A percentile compares a stretch with the other conserved stretches of the same genome.
phyloP scores from a whole-genome alignment of 2,329 filamentous ascomycete species.

The Pestalotiopsis sp. region DNA sequence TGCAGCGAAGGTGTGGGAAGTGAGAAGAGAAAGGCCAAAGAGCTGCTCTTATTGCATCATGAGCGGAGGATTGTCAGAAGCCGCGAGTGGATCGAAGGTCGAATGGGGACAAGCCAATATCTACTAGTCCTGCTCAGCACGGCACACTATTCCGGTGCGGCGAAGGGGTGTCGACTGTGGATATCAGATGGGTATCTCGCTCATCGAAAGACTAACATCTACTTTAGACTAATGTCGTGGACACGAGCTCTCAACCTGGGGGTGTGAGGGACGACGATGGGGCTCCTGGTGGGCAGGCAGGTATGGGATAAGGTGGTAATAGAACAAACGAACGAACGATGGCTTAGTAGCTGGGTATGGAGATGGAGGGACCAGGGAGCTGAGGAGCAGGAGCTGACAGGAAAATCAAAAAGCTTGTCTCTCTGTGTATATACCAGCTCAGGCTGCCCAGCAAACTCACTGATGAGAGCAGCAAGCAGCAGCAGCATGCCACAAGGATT shows the following conservation, averaged over 20 bases:
- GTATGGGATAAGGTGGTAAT: background rate
- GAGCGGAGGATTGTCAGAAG: background rate
- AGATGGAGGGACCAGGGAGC: background rate
- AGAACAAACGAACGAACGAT: too few species aligned
- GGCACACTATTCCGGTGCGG: background rate
- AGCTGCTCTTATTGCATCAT: conserved; percentile 5
- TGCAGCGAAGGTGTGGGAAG: conserved; percentile 1
- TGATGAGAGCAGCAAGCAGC: too few species aligned
- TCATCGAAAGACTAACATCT: background rate
- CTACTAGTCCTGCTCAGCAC: background rate
- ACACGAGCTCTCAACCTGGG: background rate
- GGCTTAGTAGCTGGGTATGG: background rate
- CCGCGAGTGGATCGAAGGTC: conserved; percentile 1
- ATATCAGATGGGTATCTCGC: background rate
- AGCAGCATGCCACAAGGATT: background rate
- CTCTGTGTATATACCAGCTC: background rate
- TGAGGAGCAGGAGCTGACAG: background rate
- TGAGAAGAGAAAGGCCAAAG: background rate
- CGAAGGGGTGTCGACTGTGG: background rate
- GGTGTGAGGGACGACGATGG: background rate
- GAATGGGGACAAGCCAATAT: conserved; percentile 6
- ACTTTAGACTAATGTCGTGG: background rate
- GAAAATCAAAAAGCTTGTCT: background rate
- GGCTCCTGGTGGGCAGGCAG: background rate
- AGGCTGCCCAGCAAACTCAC: too few species aligned